These are phyloP conservation scores for Lactifluus hygrophoroides DNA, from an alignment of 768 basidiomycete species.

Conservation along the genomic window DNA sequence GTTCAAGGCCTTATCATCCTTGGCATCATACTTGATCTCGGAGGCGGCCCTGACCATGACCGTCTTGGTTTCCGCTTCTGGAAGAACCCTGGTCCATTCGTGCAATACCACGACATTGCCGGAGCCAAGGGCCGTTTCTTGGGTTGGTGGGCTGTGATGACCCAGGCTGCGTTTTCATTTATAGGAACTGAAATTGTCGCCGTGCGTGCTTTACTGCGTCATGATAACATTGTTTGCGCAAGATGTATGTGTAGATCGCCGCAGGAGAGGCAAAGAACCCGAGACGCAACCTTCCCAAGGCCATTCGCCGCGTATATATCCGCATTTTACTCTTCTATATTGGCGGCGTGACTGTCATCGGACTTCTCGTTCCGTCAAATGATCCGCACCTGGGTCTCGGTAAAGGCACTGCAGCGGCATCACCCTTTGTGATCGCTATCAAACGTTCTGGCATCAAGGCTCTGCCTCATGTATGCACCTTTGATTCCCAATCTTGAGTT, in stretches of 20 bases:
- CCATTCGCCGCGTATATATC: conserved; percentile 53
- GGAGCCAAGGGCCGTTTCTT: conserved; percentile 46
- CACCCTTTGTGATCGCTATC: conserved; percentile 91
- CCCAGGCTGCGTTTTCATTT: conserved; percentile 53
- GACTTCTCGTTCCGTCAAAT: conserved; percentile 73
- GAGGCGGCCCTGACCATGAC: conserved; percentile 47
- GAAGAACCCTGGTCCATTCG: conserved; percentile 51
- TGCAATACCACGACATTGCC: conserved; percentile 31
- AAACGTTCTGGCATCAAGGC: conserved; percentile 75
- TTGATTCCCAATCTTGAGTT: too few species aligned
- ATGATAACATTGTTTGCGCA: conserved; percentile 32
- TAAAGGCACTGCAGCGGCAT: conserved; percentile 57
- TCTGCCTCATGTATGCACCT: conserved; percentile 36
- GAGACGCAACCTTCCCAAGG: conserved; percentile 52
- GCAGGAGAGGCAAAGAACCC: conserved; percentile 92
- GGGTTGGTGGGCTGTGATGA: conserved; percentile 43
- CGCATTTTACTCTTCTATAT: conserved; percentile 75
- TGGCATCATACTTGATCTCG: conserved; percentile 47
- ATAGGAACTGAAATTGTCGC: conserved; percentile 49
- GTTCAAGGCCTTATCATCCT: conserved; percentile 32
- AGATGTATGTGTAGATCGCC: conserved; percentile 52
- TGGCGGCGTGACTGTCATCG: conserved; percentile 63
- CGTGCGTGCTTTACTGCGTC: conserved; percentile 23
- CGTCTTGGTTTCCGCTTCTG: conserved; percentile 43
- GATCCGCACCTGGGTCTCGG: conserved; percentile 43